Conservation (phyloP, 345 rosid genomes). For the Gossypium herbaceum region DNA sequence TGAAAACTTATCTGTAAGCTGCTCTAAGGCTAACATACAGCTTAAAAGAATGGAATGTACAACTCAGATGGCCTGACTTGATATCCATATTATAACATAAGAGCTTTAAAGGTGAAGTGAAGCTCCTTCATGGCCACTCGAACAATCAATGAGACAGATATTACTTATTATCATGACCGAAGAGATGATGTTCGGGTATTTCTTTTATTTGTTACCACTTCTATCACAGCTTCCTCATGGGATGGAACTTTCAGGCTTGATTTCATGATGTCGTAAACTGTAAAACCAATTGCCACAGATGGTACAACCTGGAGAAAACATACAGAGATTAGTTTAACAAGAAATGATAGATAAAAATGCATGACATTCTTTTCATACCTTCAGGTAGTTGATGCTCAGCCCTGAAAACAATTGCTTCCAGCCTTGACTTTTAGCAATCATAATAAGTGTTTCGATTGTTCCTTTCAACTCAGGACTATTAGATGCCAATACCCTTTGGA, state of each 20-base stretch:
- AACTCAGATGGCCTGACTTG: slow-evolving; percentile 18
- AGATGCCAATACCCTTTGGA: slow-evolving; percentile 52
- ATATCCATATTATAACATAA: slow-evolving; percentile 18
- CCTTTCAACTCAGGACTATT: slow-evolving; percentile 50
- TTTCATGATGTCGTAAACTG: slow-evolving; percentile 87
- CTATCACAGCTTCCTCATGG: slow-evolving; percentile 56
- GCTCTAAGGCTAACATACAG: slow-evolving; percentile 10
- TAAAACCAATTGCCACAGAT: slow-evolving; percentile 91
- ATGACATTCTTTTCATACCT: slow-evolving; percentile 34
- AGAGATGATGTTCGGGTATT: slow-evolving; percentile 44
- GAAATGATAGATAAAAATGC: background rate
- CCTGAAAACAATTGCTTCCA: slow-evolving; percentile 96
- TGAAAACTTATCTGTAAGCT: too few species aligned
- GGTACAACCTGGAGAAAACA: slow-evolving; percentile 65
- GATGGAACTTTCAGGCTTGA: slow-evolving; percentile 73
- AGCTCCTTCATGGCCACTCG: background rate
- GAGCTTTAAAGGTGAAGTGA: slow-evolving; percentile 8
- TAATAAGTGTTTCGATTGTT: slow-evolving; percentile 65
- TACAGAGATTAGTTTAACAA: background rate
- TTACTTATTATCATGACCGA: slow-evolving; percentile 31
- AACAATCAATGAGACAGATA: slow-evolving; percentile 3
- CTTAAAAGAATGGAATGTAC: slow-evolving; percentile 36
- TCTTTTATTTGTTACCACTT: slow-evolving; percentile 45
- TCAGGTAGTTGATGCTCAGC: slow-evolving; percentile 85
- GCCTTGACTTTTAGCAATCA: slow-evolving; percentile 69